Base-by-base conservation (phyloP, 225 moss, liverwort and hornwort genomes). In the Marchantia paleacea region DNA sequence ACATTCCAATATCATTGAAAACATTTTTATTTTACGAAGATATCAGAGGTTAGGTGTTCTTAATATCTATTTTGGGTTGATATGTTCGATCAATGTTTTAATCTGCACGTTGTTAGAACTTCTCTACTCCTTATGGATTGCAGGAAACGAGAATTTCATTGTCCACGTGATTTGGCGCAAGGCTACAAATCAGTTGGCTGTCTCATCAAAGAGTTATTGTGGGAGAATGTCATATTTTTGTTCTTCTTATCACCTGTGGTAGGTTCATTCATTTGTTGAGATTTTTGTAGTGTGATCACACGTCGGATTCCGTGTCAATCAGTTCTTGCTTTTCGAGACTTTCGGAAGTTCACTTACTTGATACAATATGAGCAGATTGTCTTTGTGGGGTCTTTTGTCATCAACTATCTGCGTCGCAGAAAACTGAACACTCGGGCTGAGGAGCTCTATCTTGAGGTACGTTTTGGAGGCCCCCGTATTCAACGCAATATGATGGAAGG, bases 391-490 rank as follows among this genome's bases (percentile, higher is more conserved):
- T 79, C 86, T 16, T 86, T 82, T 75, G 77, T 86, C 60, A 78
- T 77, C 29, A 92, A 80, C 78, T 81, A 19, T 54, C 31, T 90
- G 52, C 73, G 80, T 26, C 85, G 84, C 31, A 94, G 85, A 85
- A 89, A 86, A 76, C 75, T 82, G 39, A 69, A 75, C 79, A 83
- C 81, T 72, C 89, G 92, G 82, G 90, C 93, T 16, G 92, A 92
- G 83, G 86, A 91, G 75, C 86, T 97, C 18, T 97, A 97, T 79
- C 52, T 86, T 75, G 85, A 93, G 94, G 96, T 96, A 67, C 30
- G 24, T 0, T 48, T 22, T 50, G 71, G 8, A 49, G 20, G 20
- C 48, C 16, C 16, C 0, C 30, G 16, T 12, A 12, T 11, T 69
- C 69, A 28, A 39, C 12, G 26, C 30, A 28, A 11, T 28, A 3